Evolutionary conservation across 2,329 filamentous ascomycete species (phyloP).

Genomic region (Xylariaceae sp.): DNA sequence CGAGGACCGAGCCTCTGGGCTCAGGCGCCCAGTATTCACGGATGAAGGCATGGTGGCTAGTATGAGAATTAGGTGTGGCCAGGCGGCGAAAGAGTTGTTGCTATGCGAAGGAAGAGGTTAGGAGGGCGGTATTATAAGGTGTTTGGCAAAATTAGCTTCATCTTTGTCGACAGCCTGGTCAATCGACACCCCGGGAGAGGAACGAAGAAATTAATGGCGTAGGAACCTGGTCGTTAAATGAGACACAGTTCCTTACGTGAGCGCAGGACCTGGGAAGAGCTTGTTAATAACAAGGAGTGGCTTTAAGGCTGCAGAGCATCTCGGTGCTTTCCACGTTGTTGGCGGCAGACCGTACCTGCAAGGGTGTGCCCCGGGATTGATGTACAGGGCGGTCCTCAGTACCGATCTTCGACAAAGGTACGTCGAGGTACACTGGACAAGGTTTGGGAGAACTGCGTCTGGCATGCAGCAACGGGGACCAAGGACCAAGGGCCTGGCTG

Average conservation of each 20-base stretch:
- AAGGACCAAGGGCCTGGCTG: constrained; percentile 34
- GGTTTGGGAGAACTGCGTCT: constrained; percentile 26
- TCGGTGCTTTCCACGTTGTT: constrained; percentile 30
- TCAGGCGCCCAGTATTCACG: constrained; percentile 32
- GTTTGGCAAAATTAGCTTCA: constrained; percentile 32
- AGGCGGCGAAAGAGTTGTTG: constrained; percentile 27
- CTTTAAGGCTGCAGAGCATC: constrained; percentile 32
- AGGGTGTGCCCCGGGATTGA: constrained; percentile 29
- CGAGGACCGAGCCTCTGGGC: constrained; percentile 30
- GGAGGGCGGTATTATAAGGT: constrained; percentile 27
- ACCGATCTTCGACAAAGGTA: constrained; percentile 32
- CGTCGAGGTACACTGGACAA: constrained; percentile 33
- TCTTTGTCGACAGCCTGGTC: constrained; percentile 29
- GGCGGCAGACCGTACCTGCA: constrained; percentile 31
- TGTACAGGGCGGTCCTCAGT: constrained; percentile 34
- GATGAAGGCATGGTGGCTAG: constrained; percentile 35
- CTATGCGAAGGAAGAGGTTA: constrained; percentile 27
- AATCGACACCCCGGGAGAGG: constrained; percentile 24
- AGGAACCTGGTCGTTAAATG: constrained; percentile 25
- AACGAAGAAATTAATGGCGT: constrained; percentile 15
- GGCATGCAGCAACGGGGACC: constrained; percentile 30
- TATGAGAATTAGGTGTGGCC: constrained; percentile 27
- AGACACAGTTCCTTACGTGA: constrained; percentile 26
- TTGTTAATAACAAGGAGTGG: constrained; percentile 30
- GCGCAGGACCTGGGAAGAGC: constrained; percentile 21